phyloP scores from a whole-genome alignment of 768 basidiomycete species.

The Lactarius indigo region DNA sequence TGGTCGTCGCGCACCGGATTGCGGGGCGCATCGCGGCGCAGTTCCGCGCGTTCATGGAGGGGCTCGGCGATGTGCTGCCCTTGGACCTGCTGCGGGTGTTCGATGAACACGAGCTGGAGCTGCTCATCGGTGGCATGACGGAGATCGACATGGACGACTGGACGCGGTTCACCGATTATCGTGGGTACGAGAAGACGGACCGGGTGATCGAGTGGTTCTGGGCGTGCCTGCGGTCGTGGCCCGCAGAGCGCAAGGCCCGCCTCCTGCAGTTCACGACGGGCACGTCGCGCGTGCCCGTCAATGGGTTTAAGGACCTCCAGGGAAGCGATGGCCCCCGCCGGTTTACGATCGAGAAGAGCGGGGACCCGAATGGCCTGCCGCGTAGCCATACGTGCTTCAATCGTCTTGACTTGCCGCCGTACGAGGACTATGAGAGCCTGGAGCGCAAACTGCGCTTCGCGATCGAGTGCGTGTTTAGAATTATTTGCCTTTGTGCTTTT shows the following conservation, averaged over 20 bases:
- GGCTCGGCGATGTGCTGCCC: slow-evolving; percentile 81
- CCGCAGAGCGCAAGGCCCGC: slow-evolving; percentile 82
- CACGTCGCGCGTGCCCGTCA: slow-evolving; percentile 82
- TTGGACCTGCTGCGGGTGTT: slow-evolving; percentile 83
- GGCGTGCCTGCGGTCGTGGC: slow-evolving; percentile 89
- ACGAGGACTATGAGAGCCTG: slow-evolving; percentile 81
- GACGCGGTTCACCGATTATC: slow-evolving; percentile 93
- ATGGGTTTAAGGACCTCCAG: slow-evolving; percentile 93
- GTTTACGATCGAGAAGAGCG: slow-evolving; percentile 94
- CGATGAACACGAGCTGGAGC: slow-evolving; percentile 85
- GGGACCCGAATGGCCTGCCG: slow-evolving; percentile 83
- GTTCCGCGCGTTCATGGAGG: slow-evolving; percentile 81
- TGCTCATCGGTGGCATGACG: slow-evolving; percentile 83
- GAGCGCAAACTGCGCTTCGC: slow-evolving; percentile 84
- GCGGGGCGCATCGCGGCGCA: slow-evolving; percentile 78
- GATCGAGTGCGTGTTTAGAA: slow-evolving; percentile 80
- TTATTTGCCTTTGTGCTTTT: too few species aligned
- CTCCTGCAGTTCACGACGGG: slow-evolving; percentile 87
- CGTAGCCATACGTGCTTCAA: slow-evolving; percentile 96
- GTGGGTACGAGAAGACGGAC: slow-evolving; percentile 81
- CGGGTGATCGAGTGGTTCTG: slow-evolving; percentile 95
- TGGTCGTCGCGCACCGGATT: slow-evolving; percentile 80
- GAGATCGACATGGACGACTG: slow-evolving; percentile 69
- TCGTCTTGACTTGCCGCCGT: slow-evolving; percentile 81
- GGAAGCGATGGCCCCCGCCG: slow-evolving; percentile 89